Conservation (phyloP, 2,329 filamentous ascomycete genomes). For the Cryphonectria naterciae region DNA sequence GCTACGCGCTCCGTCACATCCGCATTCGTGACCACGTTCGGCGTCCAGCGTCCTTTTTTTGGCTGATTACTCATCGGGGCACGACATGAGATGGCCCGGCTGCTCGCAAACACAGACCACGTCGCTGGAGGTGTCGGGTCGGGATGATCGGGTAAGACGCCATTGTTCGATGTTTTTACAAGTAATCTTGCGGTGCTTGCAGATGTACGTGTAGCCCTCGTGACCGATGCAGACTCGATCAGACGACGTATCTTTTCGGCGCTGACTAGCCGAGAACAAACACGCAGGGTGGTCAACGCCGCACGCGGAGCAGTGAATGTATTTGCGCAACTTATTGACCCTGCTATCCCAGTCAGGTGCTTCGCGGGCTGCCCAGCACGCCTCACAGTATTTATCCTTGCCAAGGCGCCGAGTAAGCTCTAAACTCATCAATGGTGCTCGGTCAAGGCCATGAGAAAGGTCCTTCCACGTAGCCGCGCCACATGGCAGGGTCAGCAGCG, state of each 20-base stretch:
- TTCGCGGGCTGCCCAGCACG: background rate
- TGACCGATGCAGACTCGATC: constrained; percentile 12
- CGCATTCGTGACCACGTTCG: background rate
- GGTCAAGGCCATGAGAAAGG: constrained; percentile 10
- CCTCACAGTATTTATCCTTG: background rate
- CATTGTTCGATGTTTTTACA: background rate
- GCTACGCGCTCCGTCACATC: background rate
- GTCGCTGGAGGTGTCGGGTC: accelerated
- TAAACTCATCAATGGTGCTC: background rate
- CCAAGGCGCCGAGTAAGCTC: background rate
- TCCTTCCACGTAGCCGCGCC: background rate
- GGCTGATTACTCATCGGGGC: background rate
- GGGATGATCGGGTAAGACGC: background rate
- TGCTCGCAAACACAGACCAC: background rate
- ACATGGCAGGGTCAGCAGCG: too few relatives aligned
- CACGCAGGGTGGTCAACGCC: constrained; percentile 11
- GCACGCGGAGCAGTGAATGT: constrained; percentile 18
- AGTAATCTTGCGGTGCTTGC: background rate
- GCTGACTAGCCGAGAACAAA: constrained; percentile 12
- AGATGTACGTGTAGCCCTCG: constrained; percentile 6
- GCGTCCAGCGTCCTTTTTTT: background rate
- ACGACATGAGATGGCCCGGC: background rate
- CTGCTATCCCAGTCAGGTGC: background rate
- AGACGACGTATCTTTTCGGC: background rate
- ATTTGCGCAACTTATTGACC: background rate